phyloP scores from a whole-genome alignment of 2,329 filamentous ascomycete genomes.

The Fonsecaea nubica region DNA sequence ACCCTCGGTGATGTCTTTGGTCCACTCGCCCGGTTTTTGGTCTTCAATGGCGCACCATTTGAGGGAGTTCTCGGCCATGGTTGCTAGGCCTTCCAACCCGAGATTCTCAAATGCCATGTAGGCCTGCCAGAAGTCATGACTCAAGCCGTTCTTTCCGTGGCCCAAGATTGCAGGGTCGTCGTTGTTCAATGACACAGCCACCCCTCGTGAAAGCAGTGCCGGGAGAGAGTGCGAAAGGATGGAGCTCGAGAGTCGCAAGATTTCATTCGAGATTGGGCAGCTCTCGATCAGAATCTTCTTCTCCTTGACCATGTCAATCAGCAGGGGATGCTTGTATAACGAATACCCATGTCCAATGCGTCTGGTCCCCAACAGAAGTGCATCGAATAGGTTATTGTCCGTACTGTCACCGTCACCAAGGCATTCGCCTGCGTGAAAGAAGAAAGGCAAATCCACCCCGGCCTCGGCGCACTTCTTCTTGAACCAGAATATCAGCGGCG shows the following conservation, averaged over 20 bases:
- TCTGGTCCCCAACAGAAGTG: slow-evolving; percentile 81
- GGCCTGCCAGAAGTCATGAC: slow-evolving; percentile 93
- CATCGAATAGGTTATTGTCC: slow-evolving; percentile 88
- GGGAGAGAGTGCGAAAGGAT: slow-evolving; percentile 82
- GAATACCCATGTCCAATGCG: slow-evolving; percentile 90
- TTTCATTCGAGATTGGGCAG: slow-evolving; percentile 90
- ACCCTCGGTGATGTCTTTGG: slow-evolving; percentile 73
- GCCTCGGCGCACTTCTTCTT: slow-evolving; percentile 80
- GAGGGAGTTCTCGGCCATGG: slow-evolving; percentile 89
- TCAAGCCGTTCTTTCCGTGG: slow-evolving; percentile 80
- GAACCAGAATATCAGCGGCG: slow-evolving; percentile 93
- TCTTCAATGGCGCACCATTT: slow-evolving; percentile 91
- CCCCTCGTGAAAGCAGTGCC: slow-evolving; percentile 81
- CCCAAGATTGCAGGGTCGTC: slow-evolving; percentile 90
- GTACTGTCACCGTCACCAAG: slow-evolving; percentile 77
- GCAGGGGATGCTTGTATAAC: slow-evolving; percentile 86
- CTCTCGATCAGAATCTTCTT: slow-evolving; percentile 87
- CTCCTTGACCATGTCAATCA: slow-evolving; percentile 87
- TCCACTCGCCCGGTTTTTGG: slow-evolving; percentile 72
- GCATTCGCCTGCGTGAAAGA: slow-evolving; percentile 92
- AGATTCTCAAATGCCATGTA: slow-evolving; percentile 91
- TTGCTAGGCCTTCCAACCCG: slow-evolving; percentile 82
- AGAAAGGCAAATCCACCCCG: slow-evolving; percentile 84
- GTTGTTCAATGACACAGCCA: slow-evolving; percentile 83
- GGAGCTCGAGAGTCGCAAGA: slow-evolving; percentile 77